Percentiles rank a stretch among this genome's conserved stretches.
Evolutionary conservation across 441 rosid species (phyloP).

Genomic region (Sinapis alba): DNA sequence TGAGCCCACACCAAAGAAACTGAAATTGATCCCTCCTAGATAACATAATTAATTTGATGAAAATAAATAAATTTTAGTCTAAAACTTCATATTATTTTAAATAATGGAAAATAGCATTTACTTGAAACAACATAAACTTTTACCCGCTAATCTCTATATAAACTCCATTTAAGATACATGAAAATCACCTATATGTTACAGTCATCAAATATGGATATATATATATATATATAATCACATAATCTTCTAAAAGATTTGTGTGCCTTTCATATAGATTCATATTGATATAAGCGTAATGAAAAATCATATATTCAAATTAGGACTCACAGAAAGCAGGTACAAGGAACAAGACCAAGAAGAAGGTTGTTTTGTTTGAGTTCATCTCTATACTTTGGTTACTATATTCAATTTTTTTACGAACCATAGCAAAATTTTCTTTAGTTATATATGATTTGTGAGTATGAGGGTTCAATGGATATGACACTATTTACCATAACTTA

Average conservation of each 20-base stretch:
- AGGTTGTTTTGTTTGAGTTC: constrained; percentile 2
- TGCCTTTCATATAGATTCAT: neutral
- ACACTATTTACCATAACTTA: neutral
- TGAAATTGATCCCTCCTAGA: neutral
- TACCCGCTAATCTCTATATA: neutral
- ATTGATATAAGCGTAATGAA: neutral
- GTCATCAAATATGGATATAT: neutral
- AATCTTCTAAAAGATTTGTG: neutral
- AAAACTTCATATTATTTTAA: neutral
- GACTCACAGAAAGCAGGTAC: neutral
- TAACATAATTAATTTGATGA: neutral
- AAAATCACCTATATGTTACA: neutral
- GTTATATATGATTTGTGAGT: neutral
- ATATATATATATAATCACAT: neutral
- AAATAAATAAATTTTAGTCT: neutral
- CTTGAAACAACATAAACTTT: neutral
- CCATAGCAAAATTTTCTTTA: neutral
- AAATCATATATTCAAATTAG: neutral
- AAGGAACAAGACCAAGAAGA: neutral
- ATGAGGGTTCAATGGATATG: neutral
- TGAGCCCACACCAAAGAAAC: neutral
- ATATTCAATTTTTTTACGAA: neutral
- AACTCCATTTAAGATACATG: neutral
- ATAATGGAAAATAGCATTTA: neutral
- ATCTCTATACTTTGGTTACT: neutral